These are phyloP conservation scores for Juncus effusus DNA, from an alignment of 176 grass and related monocot genomes.

Conservation along the genomic window DNA sequence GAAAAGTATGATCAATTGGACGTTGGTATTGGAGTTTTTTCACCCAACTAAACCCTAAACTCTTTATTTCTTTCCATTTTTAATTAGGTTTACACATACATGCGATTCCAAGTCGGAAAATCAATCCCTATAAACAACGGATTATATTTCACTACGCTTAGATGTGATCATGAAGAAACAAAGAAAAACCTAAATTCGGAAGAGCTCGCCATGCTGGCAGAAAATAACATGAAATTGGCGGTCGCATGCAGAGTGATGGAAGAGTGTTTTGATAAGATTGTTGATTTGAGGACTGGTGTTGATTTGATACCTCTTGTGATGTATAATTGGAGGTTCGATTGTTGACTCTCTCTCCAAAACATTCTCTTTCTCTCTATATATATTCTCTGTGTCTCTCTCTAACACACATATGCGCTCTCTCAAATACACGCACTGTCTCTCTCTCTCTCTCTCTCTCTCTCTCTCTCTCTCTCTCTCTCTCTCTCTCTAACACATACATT, in stretches of 20 bases:
- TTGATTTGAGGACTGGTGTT: constrained; percentile 80
- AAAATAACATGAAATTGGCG: constrained; percentile 84
- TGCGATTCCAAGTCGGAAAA: constrained; percentile 52
- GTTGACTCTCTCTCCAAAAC: not conserved
- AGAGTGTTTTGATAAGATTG: constrained; percentile 86
- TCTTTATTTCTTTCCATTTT: not conserved
- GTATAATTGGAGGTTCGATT: constrained; percentile 69
- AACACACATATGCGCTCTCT: not conserved
- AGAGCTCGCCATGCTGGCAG: constrained; percentile 55
- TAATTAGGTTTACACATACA: constrained; percentile 57
- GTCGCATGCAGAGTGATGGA: constrained; percentile 83
- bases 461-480: not conserved
- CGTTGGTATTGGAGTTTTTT: too few species aligned
- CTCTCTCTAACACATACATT: not conserved
- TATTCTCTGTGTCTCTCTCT: not conserved
- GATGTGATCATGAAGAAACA: constrained; percentile 63
- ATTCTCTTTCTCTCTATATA: not conserved
- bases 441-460: not conserved
- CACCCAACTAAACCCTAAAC: too few species aligned
- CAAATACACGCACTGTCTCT: not conserved
- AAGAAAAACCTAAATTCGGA: constrained; percentile 46
- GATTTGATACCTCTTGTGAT: constrained; percentile 89
- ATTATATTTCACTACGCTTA: constrained; percentile 77
- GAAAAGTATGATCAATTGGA: too few species aligned
- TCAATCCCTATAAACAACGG: constrained; percentile 58